Conservation (phyloP, 2,329 filamentous ascomycete genomes). For the Neofusicoccum kwambonambiense region DNA sequence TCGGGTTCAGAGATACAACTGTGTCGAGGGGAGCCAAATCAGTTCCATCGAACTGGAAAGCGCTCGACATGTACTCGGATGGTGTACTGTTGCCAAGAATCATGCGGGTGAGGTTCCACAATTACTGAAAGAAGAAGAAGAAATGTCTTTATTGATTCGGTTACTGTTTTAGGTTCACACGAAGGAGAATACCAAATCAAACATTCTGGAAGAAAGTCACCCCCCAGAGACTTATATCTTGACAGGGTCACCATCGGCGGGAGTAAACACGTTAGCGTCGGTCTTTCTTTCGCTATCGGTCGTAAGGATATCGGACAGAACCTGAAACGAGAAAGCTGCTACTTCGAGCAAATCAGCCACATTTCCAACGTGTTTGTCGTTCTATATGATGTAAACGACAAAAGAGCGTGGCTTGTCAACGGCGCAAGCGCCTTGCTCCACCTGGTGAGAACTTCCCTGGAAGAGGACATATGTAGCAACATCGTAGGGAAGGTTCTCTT, state of each 20-base stretch:
- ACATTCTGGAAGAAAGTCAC: too few species aligned
- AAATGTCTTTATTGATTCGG: too few species aligned
- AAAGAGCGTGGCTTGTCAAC: constrained; percentile 38
- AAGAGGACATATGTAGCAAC: not conserved
- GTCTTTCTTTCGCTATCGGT: not conserved
- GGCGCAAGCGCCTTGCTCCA: constrained; percentile 40
- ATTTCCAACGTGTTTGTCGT: constrained; percentile 25
- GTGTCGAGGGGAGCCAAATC: too few species aligned
- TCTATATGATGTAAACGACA: constrained; percentile 26
- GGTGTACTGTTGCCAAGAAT: too few species aligned
- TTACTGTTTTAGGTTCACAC: too few species aligned
- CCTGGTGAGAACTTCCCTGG: constrained; percentile 22
- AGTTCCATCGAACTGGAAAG: too few species aligned
- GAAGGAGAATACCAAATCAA: too few species aligned
- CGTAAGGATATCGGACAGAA: not conserved
- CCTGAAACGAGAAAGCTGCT: not conserved
- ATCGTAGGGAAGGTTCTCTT: too few species aligned
- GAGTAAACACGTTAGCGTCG: not conserved
- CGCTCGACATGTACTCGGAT: too few species aligned
- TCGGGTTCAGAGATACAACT: not conserved
- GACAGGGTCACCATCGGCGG: not conserved
- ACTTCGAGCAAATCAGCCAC: not conserved
- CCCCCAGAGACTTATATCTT: not conserved
- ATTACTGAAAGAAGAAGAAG: too few species aligned
- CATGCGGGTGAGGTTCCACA: too few species aligned